Evolutionary conservation across 371 early-diverging fungal species (phyloP), one percentile per base, ranked within the genome.

Genomic region (Lichtheimia ramosa): DNA sequence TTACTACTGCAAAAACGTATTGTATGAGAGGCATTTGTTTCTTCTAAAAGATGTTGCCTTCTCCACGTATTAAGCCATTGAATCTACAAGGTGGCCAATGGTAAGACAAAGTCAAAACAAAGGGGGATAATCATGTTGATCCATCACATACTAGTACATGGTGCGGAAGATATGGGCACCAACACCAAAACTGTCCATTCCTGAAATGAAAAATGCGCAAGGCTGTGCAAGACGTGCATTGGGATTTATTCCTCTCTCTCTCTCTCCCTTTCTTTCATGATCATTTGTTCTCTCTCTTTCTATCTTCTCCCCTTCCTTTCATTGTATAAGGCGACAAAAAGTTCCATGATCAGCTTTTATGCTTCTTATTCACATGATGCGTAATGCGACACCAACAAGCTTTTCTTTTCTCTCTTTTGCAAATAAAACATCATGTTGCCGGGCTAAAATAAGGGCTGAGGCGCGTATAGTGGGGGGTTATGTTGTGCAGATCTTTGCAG

Each of bases 111-210:
- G 7, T 18, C 25, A 51, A 43, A 15, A 28, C 39, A 43, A 46
- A 20, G 1, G 15, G 16, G 25, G 10, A 1, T 8, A 34, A 8
- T 10, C 6, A 34, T 8, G 34, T 34, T 34, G 34, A 34, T 34
- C 34, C 34, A 34, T 34, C 34, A 6, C 10, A 8, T 34, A 8
- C 10, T 64, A 77, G 78, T 48, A 50, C 71, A 34, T 77, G 78
- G 78, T 77, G 79, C 51, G 79, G 79, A n/a, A 70, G 74, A 67
- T 79, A 79, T 28, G 79, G 79, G 5, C 79, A 79, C 52, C 65
- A 69, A 49, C 52, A 64, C 48, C 28, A 39, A 23, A 41, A 23
- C 5, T 79, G 79, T 57, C 76, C 79, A 49, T 43, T 72, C 1
- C 66, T 79, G 40, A 71, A 72, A 52, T 79, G 65, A 65, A 21